Evolutionary conservation across 306 rosid species (phyloP).

Genomic region (Arachis hypogaea): DNA sequence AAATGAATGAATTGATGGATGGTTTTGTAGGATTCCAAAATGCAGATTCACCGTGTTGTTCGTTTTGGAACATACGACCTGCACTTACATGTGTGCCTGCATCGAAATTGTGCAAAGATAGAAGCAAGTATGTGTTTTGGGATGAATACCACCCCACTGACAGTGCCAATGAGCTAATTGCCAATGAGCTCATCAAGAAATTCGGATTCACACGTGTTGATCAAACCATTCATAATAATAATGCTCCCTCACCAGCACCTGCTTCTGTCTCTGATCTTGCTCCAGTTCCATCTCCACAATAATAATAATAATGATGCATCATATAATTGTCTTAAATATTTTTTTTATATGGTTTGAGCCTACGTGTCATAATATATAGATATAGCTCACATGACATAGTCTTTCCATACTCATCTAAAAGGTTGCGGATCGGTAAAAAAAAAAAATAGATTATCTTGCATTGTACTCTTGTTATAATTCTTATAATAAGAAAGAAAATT

Average conservation of each 20-base stretch:
- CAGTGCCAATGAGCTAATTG: slow-evolving; percentile 77
- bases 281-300: slow-evolving; percentile 53
- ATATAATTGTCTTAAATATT: too few species aligned
- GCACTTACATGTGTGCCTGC: slow-evolving; percentile 90
- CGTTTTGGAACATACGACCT: slow-evolving; percentile 81
- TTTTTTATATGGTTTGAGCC: too few species aligned
- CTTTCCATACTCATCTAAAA: too few species aligned
- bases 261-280: slow-evolving; percentile 28
- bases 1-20: not conserved
- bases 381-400: too few species aligned
- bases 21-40: slow-evolving; percentile 69
- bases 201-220: slow-evolving; percentile 47
- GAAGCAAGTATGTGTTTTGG: slow-evolving; percentile 97
- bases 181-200: slow-evolving; percentile 85
- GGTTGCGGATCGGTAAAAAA: too few species aligned
- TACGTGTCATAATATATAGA: too few species aligned
- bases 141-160: slow-evolving; percentile 97
- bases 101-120: slow-evolving; percentile 74
- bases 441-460: too few species aligned
- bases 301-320: too few species aligned
- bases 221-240: slow-evolving; percentile 11
- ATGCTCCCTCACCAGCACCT: slow-evolving; percentile 49
- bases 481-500: too few species aligned
- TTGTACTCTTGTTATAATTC: too few species aligned
- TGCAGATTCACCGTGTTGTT: slow-evolving; percentile 84